Evolutionary conservation across 2,329 filamentous ascomycete genomes (phyloP), one percentile per base, ranked within the genome.

Genomic region (Calcarisporium arbuscula): DNA sequence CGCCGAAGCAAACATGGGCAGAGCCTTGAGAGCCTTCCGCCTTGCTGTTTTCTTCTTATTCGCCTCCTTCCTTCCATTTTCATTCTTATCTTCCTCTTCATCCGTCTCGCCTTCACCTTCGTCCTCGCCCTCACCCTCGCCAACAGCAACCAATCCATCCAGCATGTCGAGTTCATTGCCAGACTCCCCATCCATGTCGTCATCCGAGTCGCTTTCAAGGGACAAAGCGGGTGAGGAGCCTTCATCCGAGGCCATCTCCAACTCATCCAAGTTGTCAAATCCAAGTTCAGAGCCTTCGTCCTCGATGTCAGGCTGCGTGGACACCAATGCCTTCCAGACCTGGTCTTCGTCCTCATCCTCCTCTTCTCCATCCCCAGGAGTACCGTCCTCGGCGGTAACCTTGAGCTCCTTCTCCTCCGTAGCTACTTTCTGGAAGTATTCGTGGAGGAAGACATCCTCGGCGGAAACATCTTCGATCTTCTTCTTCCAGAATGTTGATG

Each of bases 361-460:
- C 17, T 69, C 71, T 5, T 61, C 63, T 4, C 65, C 67, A 19
- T 53, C 56, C 32, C 66, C 66, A 6, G 32, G 17, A 15, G 28
- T 72, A 4, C 65, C 67, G 19, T 53, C 56, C 32, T 66, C 66
- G 6, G 32, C 19, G 16, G 28, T 72, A 61, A 74, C 74, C 48
- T 71, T 70, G 49, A 67, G 26, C 33, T 54, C 63, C 54, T 82
- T 74, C 37, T 57, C 56, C 32, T 70, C 64, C 59, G 80, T 87
- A 43, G 79, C 78, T 36, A 85, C 63, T 42, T 81, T 76, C 40
- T 77, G 81, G 63, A 98, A 98, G 74, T 98, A 98, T 46, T 87
- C 81, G 60, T 98, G 92, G 76, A 98, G 98, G 76, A 98, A 98
- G 25, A 88, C 85, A 55, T 98, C 92, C 46, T 98, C 89, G 1